phyloP scores from a whole-genome alignment of 1,139 yeast genomes.

The Kurtzmaniella quercitrusa region DNA sequence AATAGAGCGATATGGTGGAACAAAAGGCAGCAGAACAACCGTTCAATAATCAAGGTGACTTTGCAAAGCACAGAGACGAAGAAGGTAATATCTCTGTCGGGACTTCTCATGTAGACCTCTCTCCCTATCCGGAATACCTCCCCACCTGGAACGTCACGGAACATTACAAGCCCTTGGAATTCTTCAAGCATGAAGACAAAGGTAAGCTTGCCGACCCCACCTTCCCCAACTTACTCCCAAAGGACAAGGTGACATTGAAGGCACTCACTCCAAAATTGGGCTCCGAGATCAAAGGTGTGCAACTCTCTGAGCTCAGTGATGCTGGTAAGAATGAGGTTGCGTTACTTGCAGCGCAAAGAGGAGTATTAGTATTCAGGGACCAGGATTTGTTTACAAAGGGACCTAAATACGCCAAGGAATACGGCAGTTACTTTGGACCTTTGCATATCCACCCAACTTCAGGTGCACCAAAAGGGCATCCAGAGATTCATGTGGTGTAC shows the following conservation, averaged over 20 bases:
- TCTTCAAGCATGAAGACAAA: conserved; percentile 19
- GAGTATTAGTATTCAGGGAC: conserved; percentile 36
- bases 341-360: conserved; percentile 34
- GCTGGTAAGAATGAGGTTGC: conserved; percentile 35
- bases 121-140: conserved; percentile 21
- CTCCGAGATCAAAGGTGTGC: conserved; percentile 21
- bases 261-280: conserved; percentile 25
- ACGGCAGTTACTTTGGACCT: conserved; percentile 32
- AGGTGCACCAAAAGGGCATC: conserved; percentile 34
- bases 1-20: not conserved
- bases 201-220: conserved; percentile 18
- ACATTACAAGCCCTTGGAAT: conserved; percentile 20
- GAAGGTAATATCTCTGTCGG: conserved; percentile 24
- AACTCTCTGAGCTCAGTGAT: conserved; percentile 23
- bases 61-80: conserved; percentile 4
- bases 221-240: conserved; percentile 14
- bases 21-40: not conserved
- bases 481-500: conserved; percentile 27
- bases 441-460: conserved; percentile 39
- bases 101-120: conserved; percentile 15
- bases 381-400: conserved; percentile 33
- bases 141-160: conserved; percentile 29
- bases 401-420: conserved; percentile 27
- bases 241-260: conserved; percentile 9
- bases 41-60: not conserved